Evolutionary conservation across 2,329 filamentous ascomycete species (phyloP), one percentile per base, ranked within the genome.

Genomic region (Colletotrichum chrysophilum): DNA sequence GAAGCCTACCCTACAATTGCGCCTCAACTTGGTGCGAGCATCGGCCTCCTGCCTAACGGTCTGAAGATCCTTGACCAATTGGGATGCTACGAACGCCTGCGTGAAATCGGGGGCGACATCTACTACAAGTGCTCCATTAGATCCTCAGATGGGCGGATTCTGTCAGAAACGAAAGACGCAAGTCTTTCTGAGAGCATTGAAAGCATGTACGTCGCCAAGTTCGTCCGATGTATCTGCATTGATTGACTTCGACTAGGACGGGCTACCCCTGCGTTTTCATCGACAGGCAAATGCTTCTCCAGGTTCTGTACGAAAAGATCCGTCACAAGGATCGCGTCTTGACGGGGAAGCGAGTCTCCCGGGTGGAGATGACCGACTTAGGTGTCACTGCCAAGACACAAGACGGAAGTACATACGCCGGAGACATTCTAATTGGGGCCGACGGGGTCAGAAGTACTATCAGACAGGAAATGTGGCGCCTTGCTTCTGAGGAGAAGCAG

Each of bases 21-120:
- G 0, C 88, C 89, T 0, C 81, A 85, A 32, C 80, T 87, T 0
- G 89, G 89, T 1, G 88, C 88, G 0, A 86, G 84, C 6, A 88
- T 91, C 28, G 87, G 83, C 1, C 76, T 90, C 0, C 71, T 84
- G 0, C 82, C 88, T 0, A 83, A 87, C 24, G 87, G 86, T 1
- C 70, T 80, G 5, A 82, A 86, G 2, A 87, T 91, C 14, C 78
- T 90, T 1, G 88, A 90, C 65, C 89, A 91, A 77, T 78, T 91
- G 0, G 78, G 78, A 2, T 78, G 80, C 48, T 83, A 82, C 48
- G 79, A 83, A 38, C 24, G 77, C 2, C 70, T 84, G 24, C 76
- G 80, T 1, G 68, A 77, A 26, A 67, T 79, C n/a, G 32, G 80
- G 3, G 77, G 75, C 4, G 73, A 81, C 21, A 62, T 34, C 5